phyloP scores from a whole-genome alignment of 768 basidiomycete genomes.

The Psilocybe tampanensis region DNA sequence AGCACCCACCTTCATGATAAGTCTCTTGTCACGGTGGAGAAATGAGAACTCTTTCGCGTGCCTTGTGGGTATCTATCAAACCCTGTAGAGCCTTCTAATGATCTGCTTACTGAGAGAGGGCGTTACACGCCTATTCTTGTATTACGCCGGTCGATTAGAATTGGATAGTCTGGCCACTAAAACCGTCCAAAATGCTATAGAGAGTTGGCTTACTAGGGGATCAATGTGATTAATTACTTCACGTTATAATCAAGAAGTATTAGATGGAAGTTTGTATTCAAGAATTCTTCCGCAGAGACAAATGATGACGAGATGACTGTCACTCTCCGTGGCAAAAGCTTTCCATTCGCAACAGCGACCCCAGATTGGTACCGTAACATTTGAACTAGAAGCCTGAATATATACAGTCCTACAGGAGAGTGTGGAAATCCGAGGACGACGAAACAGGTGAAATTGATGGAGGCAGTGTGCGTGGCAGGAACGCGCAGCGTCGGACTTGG shows the following conservation, averaged over 20 bases:
- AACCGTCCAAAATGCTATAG: conserved; percentile 15
- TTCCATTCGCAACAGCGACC: conserved; percentile 10
- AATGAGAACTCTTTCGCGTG: conserved; percentile 10
- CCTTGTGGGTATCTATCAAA: conserved; percentile 17
- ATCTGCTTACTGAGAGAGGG: conserved; percentile 16
- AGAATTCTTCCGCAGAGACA: conserved; percentile 18
- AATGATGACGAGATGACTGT: conserved; percentile 19
- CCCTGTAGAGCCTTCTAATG: conserved; percentile 7
- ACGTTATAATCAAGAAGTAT: conserved; percentile 13
- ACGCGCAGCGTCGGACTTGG: conserved; percentile 10
- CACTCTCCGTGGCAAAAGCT: conserved; percentile 14
- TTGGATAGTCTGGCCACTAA: conserved; percentile 1
- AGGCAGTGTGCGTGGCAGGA: conserved; percentile 18
- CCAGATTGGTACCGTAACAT: conserved; percentile 10
- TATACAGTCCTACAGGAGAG: neutral
- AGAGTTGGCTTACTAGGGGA: conserved; percentile 3
- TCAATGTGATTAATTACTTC: conserved; percentile 18
- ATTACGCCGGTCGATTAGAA: neutral
- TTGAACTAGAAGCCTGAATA: conserved; percentile 11
- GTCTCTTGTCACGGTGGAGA: conserved; percentile 8
- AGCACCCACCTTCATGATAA: conserved; percentile 5
- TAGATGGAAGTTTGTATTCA: conserved; percentile 10
- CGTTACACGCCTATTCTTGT: conserved; percentile 18
- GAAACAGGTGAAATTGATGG: conserved; percentile 27
- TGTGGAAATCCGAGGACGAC: conserved; percentile 28